A percentile compares a stretch with the other conserved stretches of the same genome.
Conservation (phyloP, 129 eudicot species). For the Lonicera japonica region DNA sequence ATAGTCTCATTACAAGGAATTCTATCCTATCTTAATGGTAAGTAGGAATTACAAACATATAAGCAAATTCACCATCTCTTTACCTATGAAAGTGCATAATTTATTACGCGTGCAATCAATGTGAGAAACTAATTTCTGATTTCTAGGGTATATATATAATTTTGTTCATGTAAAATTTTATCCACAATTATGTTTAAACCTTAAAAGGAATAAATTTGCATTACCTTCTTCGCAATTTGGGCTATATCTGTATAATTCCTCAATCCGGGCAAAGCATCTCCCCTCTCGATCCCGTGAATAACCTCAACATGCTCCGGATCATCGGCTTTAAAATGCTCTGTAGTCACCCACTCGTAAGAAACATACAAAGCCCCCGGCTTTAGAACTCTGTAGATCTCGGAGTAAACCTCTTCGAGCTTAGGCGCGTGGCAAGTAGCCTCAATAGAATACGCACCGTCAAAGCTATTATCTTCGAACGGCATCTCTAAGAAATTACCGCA, state of each 20-base stretch:
- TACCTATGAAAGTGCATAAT: too few species aligned
- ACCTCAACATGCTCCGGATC: slow-evolving; percentile 70
- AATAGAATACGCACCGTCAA: slow-evolving; percentile 89
- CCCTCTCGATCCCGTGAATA: slow-evolving; percentile 89
- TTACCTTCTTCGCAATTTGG: slow-evolving; percentile 49
- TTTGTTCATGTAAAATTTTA: too few species aligned
- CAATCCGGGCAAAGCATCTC: slow-evolving; percentile 86
- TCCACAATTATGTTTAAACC: too few species aligned
- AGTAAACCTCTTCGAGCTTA: slow-evolving; percentile 66
- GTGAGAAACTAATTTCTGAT: too few species aligned
- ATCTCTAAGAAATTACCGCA: slow-evolving; percentile 84
- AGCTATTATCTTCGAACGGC: slow-evolving; percentile 62
- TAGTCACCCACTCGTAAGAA: slow-evolving; percentile 86
- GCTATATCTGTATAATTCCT: slow-evolving; percentile 61
- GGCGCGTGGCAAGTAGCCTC: slow-evolving; percentile 99
- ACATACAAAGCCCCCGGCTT: slow-evolving; percentile 78
- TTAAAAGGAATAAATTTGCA: too few species aligned
- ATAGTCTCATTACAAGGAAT: too few species aligned
- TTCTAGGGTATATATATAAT: too few species aligned
- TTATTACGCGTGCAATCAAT: too few species aligned
- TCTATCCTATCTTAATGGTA: too few species aligned
- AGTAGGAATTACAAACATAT: too few species aligned
- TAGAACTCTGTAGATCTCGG: slow-evolving; percentile 79
- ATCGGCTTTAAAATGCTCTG: slow-evolving; percentile 42
- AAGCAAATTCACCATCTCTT: too few species aligned